A percentile compares a stretch with the other conserved stretches of the same genome.
Evolutionary conservation across 2,329 filamentous ascomycete species (phyloP).

Genomic region (Alternaria hordeiaustralica): DNA sequence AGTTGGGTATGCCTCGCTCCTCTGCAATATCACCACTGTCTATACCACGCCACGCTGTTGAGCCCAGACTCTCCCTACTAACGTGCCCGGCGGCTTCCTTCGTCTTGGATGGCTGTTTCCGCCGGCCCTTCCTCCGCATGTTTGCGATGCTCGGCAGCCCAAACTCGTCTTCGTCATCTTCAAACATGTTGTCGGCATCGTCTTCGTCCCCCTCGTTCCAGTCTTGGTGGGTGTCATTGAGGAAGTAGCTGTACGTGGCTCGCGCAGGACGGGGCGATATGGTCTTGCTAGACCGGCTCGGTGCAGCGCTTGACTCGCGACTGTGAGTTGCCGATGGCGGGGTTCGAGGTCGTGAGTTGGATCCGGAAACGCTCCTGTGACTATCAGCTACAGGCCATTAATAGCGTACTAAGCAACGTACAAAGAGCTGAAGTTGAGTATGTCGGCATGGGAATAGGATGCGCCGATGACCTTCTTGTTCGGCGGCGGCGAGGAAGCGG

Average conservation of each 20-base stretch:
- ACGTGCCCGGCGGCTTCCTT: constrained; percentile 52
- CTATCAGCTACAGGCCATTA: constrained; percentile 16
- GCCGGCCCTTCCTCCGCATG: constrained; percentile 76
- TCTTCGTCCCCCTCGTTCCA: constrained; percentile 75
- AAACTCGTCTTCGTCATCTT: constrained; percentile 95
- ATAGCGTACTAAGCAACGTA: constrained; percentile 51
- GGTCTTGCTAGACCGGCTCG: constrained; percentile 60
- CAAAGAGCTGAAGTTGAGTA: constrained; percentile 85
- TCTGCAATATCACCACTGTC: constrained; percentile 95
- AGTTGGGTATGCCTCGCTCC: constrained; percentile 80
- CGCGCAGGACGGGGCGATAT: constrained; percentile 66
- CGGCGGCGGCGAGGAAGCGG: constrained; percentile 53
- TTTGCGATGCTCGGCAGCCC: constrained; percentile 90
- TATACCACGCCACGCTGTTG: constrained; percentile 62
- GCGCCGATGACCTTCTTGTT: constrained; percentile 83
- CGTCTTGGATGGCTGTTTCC: constrained; percentile 52
- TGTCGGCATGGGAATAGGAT: constrained; percentile 94
- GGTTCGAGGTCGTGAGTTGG: constrained; percentile 73
- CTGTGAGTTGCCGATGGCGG: constrained; percentile 69
- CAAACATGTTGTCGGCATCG: constrained; percentile 76
- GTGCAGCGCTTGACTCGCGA: constrained; percentile 64
- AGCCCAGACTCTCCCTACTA: constrained; percentile 27
- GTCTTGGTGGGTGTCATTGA: constrained; percentile 81
- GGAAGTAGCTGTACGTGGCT: constrained; percentile 79
- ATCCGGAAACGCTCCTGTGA: constrained; percentile 65